phyloP scores from a whole-genome alignment of 2,329 filamentous ascomycete species.

The Trichoderma polysporum region DNA sequence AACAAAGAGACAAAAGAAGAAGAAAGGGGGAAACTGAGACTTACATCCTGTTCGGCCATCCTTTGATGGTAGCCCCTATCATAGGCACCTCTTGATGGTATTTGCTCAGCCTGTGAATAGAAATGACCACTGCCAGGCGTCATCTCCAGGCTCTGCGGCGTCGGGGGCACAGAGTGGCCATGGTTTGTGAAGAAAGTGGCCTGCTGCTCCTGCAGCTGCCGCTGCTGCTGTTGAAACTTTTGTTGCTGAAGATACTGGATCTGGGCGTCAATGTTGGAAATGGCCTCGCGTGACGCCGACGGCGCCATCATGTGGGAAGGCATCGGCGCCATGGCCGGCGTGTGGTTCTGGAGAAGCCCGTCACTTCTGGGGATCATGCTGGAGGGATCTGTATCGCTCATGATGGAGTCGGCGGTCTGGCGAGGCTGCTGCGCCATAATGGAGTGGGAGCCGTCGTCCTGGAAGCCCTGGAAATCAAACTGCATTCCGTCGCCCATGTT shows the following conservation, averaged over 20 bases:
- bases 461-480: slow-evolving; percentile 61
- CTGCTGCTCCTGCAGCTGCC: slow-evolving; percentile 58
- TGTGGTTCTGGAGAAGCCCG: slow-evolving; percentile 44
- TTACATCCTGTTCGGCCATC: slow-evolving; percentile 66
- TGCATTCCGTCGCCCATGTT: slow-evolving; percentile 53
- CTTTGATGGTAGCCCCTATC: slow-evolving; percentile 64
- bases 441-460: slow-evolving; percentile 37
- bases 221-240: slow-evolving; percentile 60
- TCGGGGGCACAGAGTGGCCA: slow-evolving; percentile 68
- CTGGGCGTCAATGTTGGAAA: slow-evolving; percentile 63
- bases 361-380: slow-evolving; percentile 33
- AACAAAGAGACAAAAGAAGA: neutral
- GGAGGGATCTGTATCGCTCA: slow-evolving; percentile 35
- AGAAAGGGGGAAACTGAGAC: slow-evolving; percentile 28
- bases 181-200: slow-evolving; percentile 54
- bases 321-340: slow-evolving; percentile 50
- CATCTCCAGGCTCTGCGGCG: slow-evolving; percentile 78
- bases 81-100: slow-evolving; percentile 58
- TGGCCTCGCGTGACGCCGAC: slow-evolving; percentile 47
- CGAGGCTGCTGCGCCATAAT: slow-evolving; percentile 33
- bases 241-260: slow-evolving; percentile 66
- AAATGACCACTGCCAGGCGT: slow-evolving; percentile 58
- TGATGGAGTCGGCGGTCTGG: slow-evolving; percentile 38
- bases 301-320: slow-evolving; percentile 46
- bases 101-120: slow-evolving; percentile 58